Conservation (phyloP, 768 basidiomycete genomes). For the Mycena venus region DNA sequence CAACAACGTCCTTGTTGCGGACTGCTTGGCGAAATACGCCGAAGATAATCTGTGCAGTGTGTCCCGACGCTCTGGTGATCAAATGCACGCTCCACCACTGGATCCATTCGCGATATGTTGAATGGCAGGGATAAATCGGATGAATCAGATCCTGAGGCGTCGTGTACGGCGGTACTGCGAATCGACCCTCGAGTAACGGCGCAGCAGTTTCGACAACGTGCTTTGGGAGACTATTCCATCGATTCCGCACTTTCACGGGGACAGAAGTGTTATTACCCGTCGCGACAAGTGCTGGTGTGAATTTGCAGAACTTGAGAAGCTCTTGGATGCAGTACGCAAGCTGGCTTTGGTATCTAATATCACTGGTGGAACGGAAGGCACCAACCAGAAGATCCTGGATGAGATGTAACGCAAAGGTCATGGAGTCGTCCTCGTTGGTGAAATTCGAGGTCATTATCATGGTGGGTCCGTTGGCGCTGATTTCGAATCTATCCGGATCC, state of each 20-base stretch:
- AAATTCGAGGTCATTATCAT: constrained; percentile 89
- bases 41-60: constrained; percentile 78
- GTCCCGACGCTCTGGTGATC: constrained; percentile 73
- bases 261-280: constrained; percentile 63
- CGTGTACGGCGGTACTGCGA: constrained; percentile 62
- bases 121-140: constrained; percentile 83
- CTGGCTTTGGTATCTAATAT: constrained; percentile 90
- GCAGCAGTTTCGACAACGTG: constrained; percentile 89
- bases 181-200: constrained; percentile 83
- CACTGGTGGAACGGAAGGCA: constrained; percentile 93
- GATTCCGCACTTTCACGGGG: constrained; percentile 73
- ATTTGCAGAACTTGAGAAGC: constrained; percentile 87
- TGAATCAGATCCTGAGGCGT: constrained; percentile 56
- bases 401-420: constrained; percentile 86
- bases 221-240: constrained; percentile 87
- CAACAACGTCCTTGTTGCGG: constrained; percentile 90
- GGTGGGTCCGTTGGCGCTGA: constrained; percentile 66
- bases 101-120: constrained; percentile 97
- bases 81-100: constrained; percentile 90
- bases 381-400: constrained; percentile 89
- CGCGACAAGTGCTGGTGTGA: constrained; percentile 80
- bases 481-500: constrained; percentile 93
- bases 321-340: constrained; percentile 95
- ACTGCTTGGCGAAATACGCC: constrained; percentile 83
- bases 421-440: constrained; percentile 79